These are phyloP conservation scores for Camillea tinctor DNA, from an alignment of 2,329 filamentous ascomycete species.

Conservation along the genomic window DNA sequence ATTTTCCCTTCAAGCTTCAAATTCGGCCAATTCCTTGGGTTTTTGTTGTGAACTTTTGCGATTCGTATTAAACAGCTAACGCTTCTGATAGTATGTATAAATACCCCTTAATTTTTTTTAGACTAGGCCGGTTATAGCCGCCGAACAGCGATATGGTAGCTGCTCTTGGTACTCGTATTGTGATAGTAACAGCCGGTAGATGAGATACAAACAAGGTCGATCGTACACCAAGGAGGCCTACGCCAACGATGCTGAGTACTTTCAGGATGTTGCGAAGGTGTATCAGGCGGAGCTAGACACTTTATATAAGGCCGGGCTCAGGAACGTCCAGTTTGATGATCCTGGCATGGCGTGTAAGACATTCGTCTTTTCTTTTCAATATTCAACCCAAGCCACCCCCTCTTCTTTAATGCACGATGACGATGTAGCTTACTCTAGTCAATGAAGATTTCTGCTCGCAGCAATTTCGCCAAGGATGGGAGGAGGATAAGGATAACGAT, in stretches of 20 bases:
- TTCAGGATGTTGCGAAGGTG: constrained; percentile 62
- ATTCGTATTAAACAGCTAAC: background rate
- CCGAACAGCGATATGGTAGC: background rate
- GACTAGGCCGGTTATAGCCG: background rate
- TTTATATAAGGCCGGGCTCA: constrained; percentile 60
- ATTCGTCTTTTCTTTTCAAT: background rate
- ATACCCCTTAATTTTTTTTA: background rate
- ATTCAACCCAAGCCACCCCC: background rate
- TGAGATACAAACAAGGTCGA: constrained; percentile 52
- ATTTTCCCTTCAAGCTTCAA: background rate
- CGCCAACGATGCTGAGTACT: constrained; percentile 59
- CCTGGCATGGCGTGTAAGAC: constrained; percentile 64
- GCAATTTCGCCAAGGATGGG: constrained; percentile 69
- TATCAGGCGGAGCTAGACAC: constrained; percentile 62
- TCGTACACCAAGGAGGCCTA: constrained; percentile 59
- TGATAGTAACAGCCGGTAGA: constrained; percentile 12
- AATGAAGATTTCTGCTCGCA: constrained; percentile 70
- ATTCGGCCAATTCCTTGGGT: background rate
- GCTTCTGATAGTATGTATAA: background rate
- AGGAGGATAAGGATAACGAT: constrained; percentile 64
- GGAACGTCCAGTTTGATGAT: constrained; percentile 68
- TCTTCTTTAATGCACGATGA: background rate
- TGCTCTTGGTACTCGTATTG: background rate
- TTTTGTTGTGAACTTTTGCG: background rate
- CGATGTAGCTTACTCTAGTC: background rate